phyloP scores from a whole-genome alignment of 345 rosid species.

The Eucalyptus rudis region DNA sequence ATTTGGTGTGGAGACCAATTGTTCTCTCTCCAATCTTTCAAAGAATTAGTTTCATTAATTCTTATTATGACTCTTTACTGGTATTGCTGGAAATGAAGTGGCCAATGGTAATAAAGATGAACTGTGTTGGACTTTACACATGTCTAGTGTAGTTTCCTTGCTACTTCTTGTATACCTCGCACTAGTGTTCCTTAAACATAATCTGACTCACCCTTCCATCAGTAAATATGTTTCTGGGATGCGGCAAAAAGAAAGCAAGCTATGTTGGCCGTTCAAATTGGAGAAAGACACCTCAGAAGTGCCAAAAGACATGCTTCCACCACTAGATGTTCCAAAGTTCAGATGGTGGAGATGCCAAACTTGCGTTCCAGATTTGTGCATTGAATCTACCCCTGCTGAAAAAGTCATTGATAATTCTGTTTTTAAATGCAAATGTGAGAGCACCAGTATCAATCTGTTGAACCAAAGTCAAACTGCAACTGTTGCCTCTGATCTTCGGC shows the following conservation, averaged over 20 bases:
- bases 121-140: not conserved
- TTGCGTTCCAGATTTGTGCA: not conserved
- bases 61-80: not conserved
- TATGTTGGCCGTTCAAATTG: not conserved
- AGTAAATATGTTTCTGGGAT: slow-evolving; percentile 10
- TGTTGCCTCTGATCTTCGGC: not conserved
- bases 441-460: not conserved
- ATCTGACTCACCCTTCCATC: not conserved
- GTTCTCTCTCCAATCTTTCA: not conserved
- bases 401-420: not conserved
- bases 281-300: not conserved
- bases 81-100: not conserved
- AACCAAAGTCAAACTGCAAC: not conserved
- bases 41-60: not conserved
- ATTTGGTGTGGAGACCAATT: not conserved
- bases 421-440: not conserved
- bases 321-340: slow-evolving; percentile 1
- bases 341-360: slow-evolving; percentile 5
- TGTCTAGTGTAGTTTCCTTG: not conserved
- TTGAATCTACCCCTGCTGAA: not conserved
- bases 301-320: not conserved
- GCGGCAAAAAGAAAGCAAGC: not conserved
- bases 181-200: not conserved
- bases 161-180: not conserved
- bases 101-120: not conserved